A percentile compares a stretch with the other conserved stretches of the same genome.
These are phyloP conservation scores for Ogataea trehaloabstinens DNA, from an alignment of 805 yeast species.

Conservation along the genomic window DNA sequence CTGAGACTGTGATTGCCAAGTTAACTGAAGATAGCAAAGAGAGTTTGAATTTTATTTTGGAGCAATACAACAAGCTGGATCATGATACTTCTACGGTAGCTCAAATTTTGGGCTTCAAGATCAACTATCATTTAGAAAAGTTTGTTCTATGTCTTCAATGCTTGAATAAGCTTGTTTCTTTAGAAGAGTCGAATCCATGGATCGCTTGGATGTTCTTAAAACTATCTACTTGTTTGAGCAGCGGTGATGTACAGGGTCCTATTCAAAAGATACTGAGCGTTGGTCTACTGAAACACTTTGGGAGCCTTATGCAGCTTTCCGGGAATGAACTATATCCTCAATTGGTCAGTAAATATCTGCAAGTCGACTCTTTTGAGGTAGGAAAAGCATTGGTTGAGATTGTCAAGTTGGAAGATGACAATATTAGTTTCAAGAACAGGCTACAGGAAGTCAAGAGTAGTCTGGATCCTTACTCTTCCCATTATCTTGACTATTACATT, in stretches of 20 bases:
- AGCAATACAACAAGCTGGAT: conserved; percentile 35
- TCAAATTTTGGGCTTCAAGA: conserved; percentile 33
- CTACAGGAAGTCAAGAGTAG: conserved; percentile 9
- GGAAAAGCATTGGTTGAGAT: conserved; percentile 18
- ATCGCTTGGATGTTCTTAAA: conserved; percentile 21
- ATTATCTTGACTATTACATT: conserved; percentile 15
- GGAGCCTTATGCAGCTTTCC: conserved; percentile 8
- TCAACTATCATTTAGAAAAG: conserved; percentile 36
- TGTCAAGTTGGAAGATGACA: conserved; percentile 3
- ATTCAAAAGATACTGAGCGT: conserved; percentile 25
- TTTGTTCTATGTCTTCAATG: conserved; percentile 47
- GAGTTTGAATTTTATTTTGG: conserved; percentile 43
- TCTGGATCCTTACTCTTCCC: conserved; percentile 21
- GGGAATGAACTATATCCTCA: conserved; percentile 12
- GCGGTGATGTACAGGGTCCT: conserved; percentile 17
- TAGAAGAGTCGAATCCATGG: conserved; percentile 16
- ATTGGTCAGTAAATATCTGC: conserved; percentile 18
- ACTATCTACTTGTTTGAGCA: conserved; percentile 11
- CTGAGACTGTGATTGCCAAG: conserved; percentile 38
- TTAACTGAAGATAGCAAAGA: conserved; percentile 27
- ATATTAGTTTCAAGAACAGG: conserved; percentile 5
- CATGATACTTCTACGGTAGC: conserved; percentile 33
- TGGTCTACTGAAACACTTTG: conserved; percentile 22
- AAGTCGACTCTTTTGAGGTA: conserved; percentile 11
- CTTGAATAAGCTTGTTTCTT: conserved; percentile 30